A percentile compares a stretch with the other conserved stretches of the same genome.
These are phyloP conservation scores for Glycyrrhiza uralensis DNA, from an alignment of 306 rosid genomes.

Conservation along the genomic window DNA sequence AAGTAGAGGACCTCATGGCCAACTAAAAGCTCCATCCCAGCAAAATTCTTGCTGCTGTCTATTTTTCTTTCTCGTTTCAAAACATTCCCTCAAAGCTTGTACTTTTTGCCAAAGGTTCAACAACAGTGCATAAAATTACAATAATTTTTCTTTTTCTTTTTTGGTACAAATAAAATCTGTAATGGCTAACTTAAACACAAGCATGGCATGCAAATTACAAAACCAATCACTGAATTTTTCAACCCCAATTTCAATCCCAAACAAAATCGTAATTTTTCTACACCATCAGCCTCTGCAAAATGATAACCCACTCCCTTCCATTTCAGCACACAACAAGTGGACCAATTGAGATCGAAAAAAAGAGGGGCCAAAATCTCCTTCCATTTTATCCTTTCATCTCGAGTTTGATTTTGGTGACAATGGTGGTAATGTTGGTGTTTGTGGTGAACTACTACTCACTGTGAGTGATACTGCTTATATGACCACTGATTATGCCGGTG, in stretches of 20 bases:
- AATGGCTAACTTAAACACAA: background rate
- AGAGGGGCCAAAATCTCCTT: too few species aligned
- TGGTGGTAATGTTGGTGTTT: too few species aligned
- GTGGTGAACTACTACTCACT: too few species aligned
- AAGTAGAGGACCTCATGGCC: background rate
- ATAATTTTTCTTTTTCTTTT: background rate
- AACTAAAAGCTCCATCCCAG: background rate
- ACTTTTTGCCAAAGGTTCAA: conserved; percentile 43
- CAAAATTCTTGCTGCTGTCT: conserved; percentile 21
- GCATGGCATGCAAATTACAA: background rate
- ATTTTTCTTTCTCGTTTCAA: conserved; percentile 50
- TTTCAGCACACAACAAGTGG: too few species aligned
- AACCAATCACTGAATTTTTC: background rate
- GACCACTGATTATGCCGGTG: too few species aligned
- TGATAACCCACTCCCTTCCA: too few species aligned
- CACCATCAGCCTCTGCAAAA: too few species aligned
- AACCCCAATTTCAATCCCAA: background rate
- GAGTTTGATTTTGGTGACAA: too few species aligned
- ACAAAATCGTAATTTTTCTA: too few species aligned
- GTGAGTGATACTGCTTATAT: too few species aligned
- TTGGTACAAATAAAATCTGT: background rate
- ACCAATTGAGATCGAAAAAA: too few species aligned
- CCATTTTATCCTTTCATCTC: too few species aligned
- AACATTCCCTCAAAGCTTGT: conserved; percentile 76
- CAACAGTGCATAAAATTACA: background rate